Base-by-base conservation (phyloP, 805 yeast genomes). In the Suhomyces kilbournensis region DNA sequence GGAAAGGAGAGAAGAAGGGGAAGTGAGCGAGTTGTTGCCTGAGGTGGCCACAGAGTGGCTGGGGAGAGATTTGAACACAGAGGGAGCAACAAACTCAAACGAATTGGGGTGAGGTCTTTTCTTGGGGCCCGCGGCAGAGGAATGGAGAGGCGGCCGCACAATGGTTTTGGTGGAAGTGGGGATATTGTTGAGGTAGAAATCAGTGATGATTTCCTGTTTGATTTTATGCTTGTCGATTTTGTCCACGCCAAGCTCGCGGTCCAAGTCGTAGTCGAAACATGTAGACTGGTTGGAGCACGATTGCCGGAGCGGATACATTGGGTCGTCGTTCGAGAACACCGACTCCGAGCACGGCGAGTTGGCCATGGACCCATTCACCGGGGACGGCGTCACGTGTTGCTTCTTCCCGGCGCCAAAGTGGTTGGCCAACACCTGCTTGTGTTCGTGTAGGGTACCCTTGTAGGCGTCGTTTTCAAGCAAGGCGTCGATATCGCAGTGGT, bases 191-290 rank as follows among this genome's bases (percentile, higher is more conserved):
- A 72, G 60, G 49, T 63, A 53, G 51, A 72, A 72, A 54, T 72
- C 77, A 51, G 70, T 71, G 49, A 72, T 70, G 52, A 71, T 72
- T 54, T 72, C 76, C 54, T 72, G 75, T 52, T 71, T 72, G 57
- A 72, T 66, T 49, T 66, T 51, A 32, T 55, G 44, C 49, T 54
- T 62, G 46, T 63, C 66, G 34, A 59, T 38, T 4, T 30, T 50
- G 32, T 54, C 26, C 12, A 28, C n/a, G 22, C n/a, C 46, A 32
- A 40, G 32, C 14, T 38, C 44, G 23, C 28, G 35, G 38, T 43
- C 43, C 30, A 15, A 25, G 19, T 53, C 54, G 15, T 38, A 23
- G 30, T 50, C 50, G 20, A 12, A 49, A 47, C 44, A 47, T 35
- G 39, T 25, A 23, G 57, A 20, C 28, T 10, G 59, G 54, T 52